Conservation (phyloP, 2,329 filamentous ascomycete genomes). For the Trichoderma koningiopsis region DNA sequence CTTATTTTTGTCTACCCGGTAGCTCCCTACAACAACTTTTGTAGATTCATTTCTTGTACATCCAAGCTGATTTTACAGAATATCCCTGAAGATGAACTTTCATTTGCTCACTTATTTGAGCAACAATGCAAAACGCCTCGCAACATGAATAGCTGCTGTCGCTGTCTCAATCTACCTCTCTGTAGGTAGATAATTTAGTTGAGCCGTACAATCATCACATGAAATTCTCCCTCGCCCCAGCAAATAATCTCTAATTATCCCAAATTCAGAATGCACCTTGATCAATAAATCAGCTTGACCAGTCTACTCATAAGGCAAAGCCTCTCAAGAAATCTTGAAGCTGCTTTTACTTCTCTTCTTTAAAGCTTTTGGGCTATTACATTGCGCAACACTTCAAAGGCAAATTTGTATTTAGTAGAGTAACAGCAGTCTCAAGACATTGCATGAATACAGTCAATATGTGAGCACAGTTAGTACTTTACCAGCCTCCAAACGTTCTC, state of each 20-base stretch:
- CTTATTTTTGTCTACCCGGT: not conserved
- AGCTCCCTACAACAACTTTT: not conserved
- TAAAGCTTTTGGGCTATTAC: too few relatives aligned
- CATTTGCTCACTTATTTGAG: not conserved
- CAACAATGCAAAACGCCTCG: not conserved
- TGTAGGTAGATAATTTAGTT: not conserved
- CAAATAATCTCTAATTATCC: not conserved
- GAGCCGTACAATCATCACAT: not conserved
- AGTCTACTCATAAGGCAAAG: not conserved
- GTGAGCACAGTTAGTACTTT: not conserved
- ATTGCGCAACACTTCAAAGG: not conserved
- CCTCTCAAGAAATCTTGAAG: not conserved
- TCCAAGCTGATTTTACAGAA: not conserved
- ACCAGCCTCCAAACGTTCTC: not conserved
- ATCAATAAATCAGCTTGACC: not conserved
- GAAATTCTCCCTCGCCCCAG: not conserved
- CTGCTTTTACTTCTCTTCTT: not conserved
- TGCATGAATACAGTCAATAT: not conserved
- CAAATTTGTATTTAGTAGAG: not conserved
- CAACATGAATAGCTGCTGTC: not conserved
- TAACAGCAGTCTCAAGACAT: not conserved
- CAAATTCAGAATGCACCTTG: not conserved
- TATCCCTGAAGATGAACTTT: not conserved
- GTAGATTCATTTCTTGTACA: not conserved
- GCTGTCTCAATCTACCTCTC: too few relatives aligned